Evolutionary conservation across 495 filamentous ascomycete species (phyloP), one percentile per base, ranked within the genome.

Genomic region (Hypomontagnella submonticulosa): DNA sequence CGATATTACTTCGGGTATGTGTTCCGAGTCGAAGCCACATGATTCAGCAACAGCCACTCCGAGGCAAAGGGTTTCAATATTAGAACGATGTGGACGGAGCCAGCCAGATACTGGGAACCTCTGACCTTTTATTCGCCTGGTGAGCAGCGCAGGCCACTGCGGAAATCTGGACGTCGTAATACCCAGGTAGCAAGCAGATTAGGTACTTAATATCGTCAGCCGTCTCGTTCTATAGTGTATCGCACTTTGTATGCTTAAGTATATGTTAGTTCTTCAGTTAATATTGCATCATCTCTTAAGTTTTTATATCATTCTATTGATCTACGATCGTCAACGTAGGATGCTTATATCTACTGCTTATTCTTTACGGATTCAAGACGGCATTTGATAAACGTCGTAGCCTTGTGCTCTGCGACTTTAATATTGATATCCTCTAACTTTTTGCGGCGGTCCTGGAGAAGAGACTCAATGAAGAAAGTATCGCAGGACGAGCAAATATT

Each of bases 1-100:
- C 10, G 74, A 77, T 16, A 70, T 77, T 18, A 58, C 58, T 5
- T 53, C 60, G 5, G 74, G 75, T 8, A 76, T 75, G 71, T n/a
- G 16, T 1, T 77, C 75, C 36, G 23, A 61, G 9, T 27, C 23
- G 23, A 27, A 27, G 23, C 23, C 23, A 2, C 23, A 27, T 6
- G 6, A 27, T 6, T 27, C 53, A 1, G 11, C 11, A 27, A 27
- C 43, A 23, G 6, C 43, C 43, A 70, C 73, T 12, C 56, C 37
- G 7, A 59, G 54, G 44, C 71, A 74, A 36, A 69, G 66, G 43
- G 61, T 60, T 71, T 74, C 40, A 74, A 74, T n/a, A 34, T 41
- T 1, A 57, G 27, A 37, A 76, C 63, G 0, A 69, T 72, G 62
- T 66, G 19, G 13, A 61, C 52, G 4, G 73, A 72, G 58, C 71